Evolutionary conservation across 345 rosid genomes (phyloP), one percentile per base, ranked within the genome.

Genomic region (Kernera saxatilis): DNA sequence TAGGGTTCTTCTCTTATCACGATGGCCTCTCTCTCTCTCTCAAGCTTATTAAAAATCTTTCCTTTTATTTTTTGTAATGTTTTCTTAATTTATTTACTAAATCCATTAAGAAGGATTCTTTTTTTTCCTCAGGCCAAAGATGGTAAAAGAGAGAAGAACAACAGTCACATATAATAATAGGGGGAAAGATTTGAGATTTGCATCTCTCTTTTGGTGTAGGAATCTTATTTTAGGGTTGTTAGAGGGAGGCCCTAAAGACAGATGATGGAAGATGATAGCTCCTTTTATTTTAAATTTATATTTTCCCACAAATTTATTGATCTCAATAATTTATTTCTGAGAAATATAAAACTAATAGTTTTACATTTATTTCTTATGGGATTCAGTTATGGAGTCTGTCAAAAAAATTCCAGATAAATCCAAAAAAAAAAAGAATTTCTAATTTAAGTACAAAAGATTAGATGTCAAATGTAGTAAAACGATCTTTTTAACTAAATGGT

Each of bases 81-180:
- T 69, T 75, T 62, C 59, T 69, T 56, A 44, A 62, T 69, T 75
- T 54, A 30, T 62, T 75, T 75, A 75, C 65, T 58, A 69, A 75
- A 61, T 62, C 58, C 36, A 84, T 77, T 72, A 79, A 76, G 80
- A 87, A 81, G 81, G 75, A 84, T 75, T 85, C 84, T 74, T 83
- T 81, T 76, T 60, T 84, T 80, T 72, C 69, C 17, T 63, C 9
- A 63, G 39, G 78, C 60, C 66, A 73, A 70, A 67, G 81, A 67
- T 49, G 68, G 76, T 66, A 70, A 75, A 78, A 75, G 73, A 64
- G 77, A 80, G 80, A 73, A 86, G 88, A 88, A 87, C 78, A 87
- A 83, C 82, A 81, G 87, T 76, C 70, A 75, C 65, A 75, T 69
- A 29, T 75, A 76, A 76, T 76, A 69, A 76, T 69, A 76, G 79